These are phyloP conservation scores for Danielia reshetovae DNA, from an alignment of 805 yeast species.

Conservation along the genomic window DNA sequence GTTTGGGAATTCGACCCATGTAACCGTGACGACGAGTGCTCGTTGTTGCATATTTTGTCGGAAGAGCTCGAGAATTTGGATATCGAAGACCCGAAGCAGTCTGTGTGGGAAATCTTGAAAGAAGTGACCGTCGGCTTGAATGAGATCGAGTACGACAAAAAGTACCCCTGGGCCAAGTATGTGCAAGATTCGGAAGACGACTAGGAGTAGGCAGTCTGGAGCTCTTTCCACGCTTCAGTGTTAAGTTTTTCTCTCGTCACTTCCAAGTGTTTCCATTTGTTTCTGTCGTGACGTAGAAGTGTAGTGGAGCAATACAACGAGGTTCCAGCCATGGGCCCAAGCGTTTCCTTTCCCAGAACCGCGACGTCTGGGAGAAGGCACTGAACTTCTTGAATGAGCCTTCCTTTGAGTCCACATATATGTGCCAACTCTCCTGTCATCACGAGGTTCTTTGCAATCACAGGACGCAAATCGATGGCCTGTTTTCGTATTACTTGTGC, in stretches of 20 bases:
- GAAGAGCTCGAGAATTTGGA: conserved; percentile 14
- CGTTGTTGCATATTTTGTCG: conserved; percentile 12
- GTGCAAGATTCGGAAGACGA: conserved; percentile 2
- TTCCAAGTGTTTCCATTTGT: conserved; percentile 14
- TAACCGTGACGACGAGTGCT: conserved; percentile 10
- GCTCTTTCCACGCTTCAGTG: not conserved
- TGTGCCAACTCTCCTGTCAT: conserved; percentile 8
- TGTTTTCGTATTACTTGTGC: not conserved
- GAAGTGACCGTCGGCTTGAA: conserved; percentile 9
- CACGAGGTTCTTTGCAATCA: conserved; percentile 9
- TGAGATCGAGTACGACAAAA: conserved; percentile 13
- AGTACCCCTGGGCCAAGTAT: conserved; percentile 17
- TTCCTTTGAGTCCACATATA: conserved; percentile 7
- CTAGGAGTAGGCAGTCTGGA: conserved; percentile 2
- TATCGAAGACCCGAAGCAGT: conserved; percentile 1
- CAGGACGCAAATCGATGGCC: conserved; percentile 9
- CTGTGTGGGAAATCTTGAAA: conserved; percentile 9
- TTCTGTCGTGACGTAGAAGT: conserved; percentile 7
- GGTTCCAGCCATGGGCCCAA: conserved; percentile 18
- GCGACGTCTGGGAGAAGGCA: conserved; percentile 2
- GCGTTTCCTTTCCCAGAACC: conserved; percentile 8
- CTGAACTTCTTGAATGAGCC: conserved; percentile 6
- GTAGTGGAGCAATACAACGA: conserved; percentile 17
- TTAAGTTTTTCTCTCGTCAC: conserved; percentile 4
- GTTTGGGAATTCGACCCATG: conserved; percentile 10